Evolutionary conservation across 768 basidiomycete genomes (phyloP), one percentile per base, ranked within the genome.

Genomic region (Mycena vulgaris): DNA sequence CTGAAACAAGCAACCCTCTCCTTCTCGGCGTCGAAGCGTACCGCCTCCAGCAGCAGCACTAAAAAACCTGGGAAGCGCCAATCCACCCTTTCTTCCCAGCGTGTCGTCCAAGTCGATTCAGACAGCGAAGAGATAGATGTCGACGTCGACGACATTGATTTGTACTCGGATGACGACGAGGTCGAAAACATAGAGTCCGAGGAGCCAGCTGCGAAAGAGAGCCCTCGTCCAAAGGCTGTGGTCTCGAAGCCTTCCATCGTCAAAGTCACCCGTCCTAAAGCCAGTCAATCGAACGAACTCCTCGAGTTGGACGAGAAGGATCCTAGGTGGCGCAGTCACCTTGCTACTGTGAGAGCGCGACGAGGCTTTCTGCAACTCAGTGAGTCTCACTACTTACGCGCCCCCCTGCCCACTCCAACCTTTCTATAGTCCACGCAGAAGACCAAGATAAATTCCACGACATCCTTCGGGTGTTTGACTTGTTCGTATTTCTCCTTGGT

Each of bases 381-480:
- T 96, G 76, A 82, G 92, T 84, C 37, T 35, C 47, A 25, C 55
- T n/a, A 37, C 21, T 40, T n/a, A 3, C n/a, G 31, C 56, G 28
- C 16, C 16, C 48, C 30, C 59, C 42, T 49, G 39, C 16, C 53
- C 25, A 57, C 31, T 53, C 52, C 40, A 49, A n/a, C 33, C 45
- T 27, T 33, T 51, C 30, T 25, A 0, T 71, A 95, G 94, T 95
- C 37, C 93, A 95, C 78, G 84, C 80, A 0, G 83, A 91, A 70
- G 84, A 83, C 4, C 86, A 93, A 75, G 89, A 86, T 48, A 89
- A 83, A 71, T 84, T 95, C 6, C 87, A 93, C 68, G 86, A 92
- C 51, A 93, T 95, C 56, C 87, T 95, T 28, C 89, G 92, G 16
- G 87, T 90, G n/a, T 95, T 95, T 74, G 95, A 95, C 76, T 80